Base-by-base conservation (phyloP, 2,329 filamentous ascomycete species). In the Ophiocordyceps camponoti-floridani region DNA sequence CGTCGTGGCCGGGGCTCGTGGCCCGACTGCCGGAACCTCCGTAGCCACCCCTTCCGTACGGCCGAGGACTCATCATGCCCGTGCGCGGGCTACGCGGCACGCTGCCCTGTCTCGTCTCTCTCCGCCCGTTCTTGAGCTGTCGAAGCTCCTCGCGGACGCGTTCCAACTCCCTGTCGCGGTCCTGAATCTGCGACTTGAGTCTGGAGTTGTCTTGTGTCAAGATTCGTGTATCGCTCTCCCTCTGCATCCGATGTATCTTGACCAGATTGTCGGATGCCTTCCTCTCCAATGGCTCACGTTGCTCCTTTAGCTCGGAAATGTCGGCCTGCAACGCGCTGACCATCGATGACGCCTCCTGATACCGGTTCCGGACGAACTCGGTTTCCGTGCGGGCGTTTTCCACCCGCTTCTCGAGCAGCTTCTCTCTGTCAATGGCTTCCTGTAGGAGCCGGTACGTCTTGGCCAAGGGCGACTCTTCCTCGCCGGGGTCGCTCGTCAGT, bases 81-180 rank as follows among this genome's bases (percentile, higher is more conserved):
- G 69, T 61, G 7, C 70, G 65, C n/a, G 74, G 74, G 52, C 73
- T 77, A 19, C 70, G 69, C 43, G 73, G 73, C 19, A 75, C 72
- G 50, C 73, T 77, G 44, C 60, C 64, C 52, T 71, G 67, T 33
- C 74, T 61, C 4, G 74, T 77, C 56, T 75, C 72, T 41, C 73
- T 63, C 6, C 74, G 66, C 16, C 64, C 66, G 47, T 64, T 72
- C 52, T 65, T 69, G 38, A 69, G 54, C 38, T 58, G 47, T 8
- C 62, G 62, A 26, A 75, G 53, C 54, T 77, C 73, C 14, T 75
- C 68, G 46, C 60, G 65, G 23, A 62, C 50, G 13, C 62, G 62
- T 16, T 64, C 62, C 26, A 78, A 59, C 50, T 75, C 70, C 23
- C 59, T 54, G 44, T 77, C 70, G n/a, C 66, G 64, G 41, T 77